Evolutionary conservation across 1,284 basidiomycete genomes (phyloP), one percentile per base, ranked within the genome.

Genomic region (Cutaneotrichosporon sp.): DNA sequence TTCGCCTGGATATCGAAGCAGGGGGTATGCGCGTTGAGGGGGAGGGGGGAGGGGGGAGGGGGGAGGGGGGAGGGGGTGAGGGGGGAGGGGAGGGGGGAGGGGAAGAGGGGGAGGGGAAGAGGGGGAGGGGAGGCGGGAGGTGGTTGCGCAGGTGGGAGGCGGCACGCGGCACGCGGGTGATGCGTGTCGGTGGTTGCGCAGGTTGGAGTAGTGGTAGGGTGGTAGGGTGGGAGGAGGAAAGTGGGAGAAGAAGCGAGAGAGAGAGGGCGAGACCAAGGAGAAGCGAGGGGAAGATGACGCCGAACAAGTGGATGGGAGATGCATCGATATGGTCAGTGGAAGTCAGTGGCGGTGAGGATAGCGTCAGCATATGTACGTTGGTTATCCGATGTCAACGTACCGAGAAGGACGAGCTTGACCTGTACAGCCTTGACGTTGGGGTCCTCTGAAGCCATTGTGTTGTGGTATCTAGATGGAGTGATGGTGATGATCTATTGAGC

Each of bases 321-420:
- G 26, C 26, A 26, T 26, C 26, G 26, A 26, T 26, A 26, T 26
- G 26, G 26, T 26, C 26, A 26, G 3, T 26, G 26, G 26, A 1
- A 3, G 26, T 26, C 26, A 26, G 26, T 26, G 26, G 26, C 26
- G 2, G 26, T 26, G 26, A 26, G 26, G 26, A 26, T 36, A 56
- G 60, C 62, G 60, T 58, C 55, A 61, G 38, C 53, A 36, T 10
- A 9, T 13, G 26, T 31, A 10, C 18, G 6, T n/a, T 8, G 51
- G 14, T 4, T 32, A 13, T 8, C n/a, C 5, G 22, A 38, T 21
- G 36, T 26, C 26, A 31, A 80, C 86, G 76, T 74, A 90, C 90
- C 91, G 69, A 93, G 85, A 21, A 93, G 84, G 68, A 93, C 91
- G 60, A 95, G 86, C 81, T 93, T 95, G 70, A 94, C 91, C 82